These are phyloP conservation scores for Oryza officinalis DNA, from an alignment of 176 grass and related monocot species.

Conservation along the genomic window DNA sequence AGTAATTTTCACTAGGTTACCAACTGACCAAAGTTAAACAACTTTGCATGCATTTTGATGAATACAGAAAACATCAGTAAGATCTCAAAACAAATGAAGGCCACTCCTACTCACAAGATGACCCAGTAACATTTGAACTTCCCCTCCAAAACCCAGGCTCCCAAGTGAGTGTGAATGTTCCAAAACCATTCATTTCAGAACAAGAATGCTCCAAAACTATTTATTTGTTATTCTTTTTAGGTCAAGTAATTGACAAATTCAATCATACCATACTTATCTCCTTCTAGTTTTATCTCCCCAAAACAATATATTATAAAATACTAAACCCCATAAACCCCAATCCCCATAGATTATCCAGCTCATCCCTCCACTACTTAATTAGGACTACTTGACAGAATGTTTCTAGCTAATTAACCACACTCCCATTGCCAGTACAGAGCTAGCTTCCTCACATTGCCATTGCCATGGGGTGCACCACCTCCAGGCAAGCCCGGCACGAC, in stretches of 20 bases:
- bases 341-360: conserved; percentile 62
- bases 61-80: background rate
- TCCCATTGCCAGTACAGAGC: background rate
- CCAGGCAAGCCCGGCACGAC: conserved; percentile 74
- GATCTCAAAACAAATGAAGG: background rate
- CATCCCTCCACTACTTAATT: conserved; percentile 32
- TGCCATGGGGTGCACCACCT: conserved; percentile 89
- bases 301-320: conserved; percentile 35
- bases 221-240: conserved; percentile 24
- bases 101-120: background rate
- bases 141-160: conserved; percentile 42
- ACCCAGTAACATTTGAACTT: conserved; percentile 29
- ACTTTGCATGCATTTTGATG: conserved; percentile 9
- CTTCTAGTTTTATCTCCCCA: conserved; percentile 34
- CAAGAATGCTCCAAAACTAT: conserved; percentile 18
- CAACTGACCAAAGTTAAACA: background rate
- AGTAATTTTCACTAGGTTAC: background rate
- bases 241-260: conserved; percentile 13
- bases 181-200: background rate
- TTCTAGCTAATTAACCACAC: conserved; percentile 20
- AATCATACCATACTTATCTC: background rate
- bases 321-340: conserved; percentile 44
- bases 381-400: conserved; percentile 37
- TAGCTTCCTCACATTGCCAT: conserved; percentile 22
- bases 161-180: conserved; percentile 31